A percentile compares a stretch with the other conserved stretches of the same genome.
Conservation (phyloP, 108 stramenopile genomes). For the Cyclostephanos invisitatus region DNA sequence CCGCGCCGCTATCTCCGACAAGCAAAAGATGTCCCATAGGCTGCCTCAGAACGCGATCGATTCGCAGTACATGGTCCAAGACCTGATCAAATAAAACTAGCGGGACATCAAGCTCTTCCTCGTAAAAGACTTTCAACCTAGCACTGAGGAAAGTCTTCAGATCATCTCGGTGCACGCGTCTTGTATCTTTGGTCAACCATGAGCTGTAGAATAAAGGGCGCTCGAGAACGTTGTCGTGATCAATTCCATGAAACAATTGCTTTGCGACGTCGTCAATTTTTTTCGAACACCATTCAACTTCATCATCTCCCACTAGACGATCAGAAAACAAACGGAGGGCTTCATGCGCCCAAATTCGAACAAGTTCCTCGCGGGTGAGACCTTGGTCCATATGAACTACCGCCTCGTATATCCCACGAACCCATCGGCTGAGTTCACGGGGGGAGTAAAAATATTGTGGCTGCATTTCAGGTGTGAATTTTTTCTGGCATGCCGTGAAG, state of each 20-base stretch:
- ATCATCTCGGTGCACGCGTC: constrained; percentile 76
- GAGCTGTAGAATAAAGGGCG: constrained; percentile 91
- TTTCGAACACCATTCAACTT: constrained; percentile 88
- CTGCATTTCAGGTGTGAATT: constrained; percentile 84
- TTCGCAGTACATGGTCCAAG: constrained; percentile 87
- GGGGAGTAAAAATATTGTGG: constrained; percentile 99
- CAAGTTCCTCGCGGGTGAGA: constrained; percentile 86
- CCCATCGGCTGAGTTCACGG: constrained; percentile 97
- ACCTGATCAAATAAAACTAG: constrained; percentile 98
- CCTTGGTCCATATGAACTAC: constrained; percentile 81
- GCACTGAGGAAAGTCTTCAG: constrained; percentile 89
- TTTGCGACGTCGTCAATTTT: constrained; percentile 77
- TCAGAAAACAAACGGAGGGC: constrained; percentile 95
- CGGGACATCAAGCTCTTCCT: constrained; percentile 97
- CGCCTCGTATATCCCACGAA: constrained; percentile 95
- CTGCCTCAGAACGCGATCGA: constrained; percentile 88
- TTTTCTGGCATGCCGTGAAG: constrained; percentile 86
- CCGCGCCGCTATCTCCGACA: constrained; percentile 96
- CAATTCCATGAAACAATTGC: constrained; percentile 80
- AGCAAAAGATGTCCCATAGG: constrained; percentile 90
- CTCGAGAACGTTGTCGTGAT: constrained; percentile 75
- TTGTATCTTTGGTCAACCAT: constrained; percentile 94
- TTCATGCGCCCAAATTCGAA: constrained; percentile 97
- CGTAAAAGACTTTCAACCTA: constrained; percentile 93
- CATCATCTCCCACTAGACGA: constrained; percentile 88